Evolutionary conservation across 495 filamentous ascomycete genomes (phyloP), one percentile per base, ranked within the genome.

Genomic region (Daldinia vernicosa): DNA sequence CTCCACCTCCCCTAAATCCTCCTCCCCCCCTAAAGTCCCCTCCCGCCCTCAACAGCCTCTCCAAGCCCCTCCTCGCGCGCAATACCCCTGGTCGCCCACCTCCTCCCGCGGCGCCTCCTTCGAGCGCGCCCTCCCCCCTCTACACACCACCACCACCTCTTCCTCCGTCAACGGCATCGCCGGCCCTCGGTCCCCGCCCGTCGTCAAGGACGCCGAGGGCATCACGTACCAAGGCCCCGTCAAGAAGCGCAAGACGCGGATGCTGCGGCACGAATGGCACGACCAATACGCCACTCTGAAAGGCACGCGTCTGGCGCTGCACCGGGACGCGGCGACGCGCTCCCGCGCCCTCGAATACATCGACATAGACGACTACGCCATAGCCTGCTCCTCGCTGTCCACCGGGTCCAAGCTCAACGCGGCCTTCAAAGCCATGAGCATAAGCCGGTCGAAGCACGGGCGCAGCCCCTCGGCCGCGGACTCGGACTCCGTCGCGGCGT

Each of bases 191-290:
- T 91, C 30, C 79, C 32, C 83, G 89, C 68, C 82, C 85, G 60
- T 91, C 5, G 24, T 32, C 56, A 81, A 81, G 17, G 78, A 77
- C 43, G 77, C 80, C 27, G 78, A 83, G 37, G 82, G 82, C 61
- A 76, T 91, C 26, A 89, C 84, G 15, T 90, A 94, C 77, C 86
- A 88, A 43, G 95, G 95, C 0, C 93, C 88, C 77, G 97, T 99
- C 90, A 94, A 93, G 85, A 98, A 98, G 85, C 92, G 95, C 64
- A 94, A 94, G 81, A 92, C 92, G 15, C 88, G 88, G 65, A 88
- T 98, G 78, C 85, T 98, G 2, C 89, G 93, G 17, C 94, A 98
- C 74, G 94, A 98, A 70, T 98, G 95, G 95, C 84, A 95, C 72
- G 92, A 97, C 63, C 86, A 90, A 74, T 95, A 94, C 77, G 96